These are phyloP conservation scores for Aspergillus hiratsukae DNA, from an alignment of 2,329 filamentous ascomycete genomes.

Conservation along the genomic window DNA sequence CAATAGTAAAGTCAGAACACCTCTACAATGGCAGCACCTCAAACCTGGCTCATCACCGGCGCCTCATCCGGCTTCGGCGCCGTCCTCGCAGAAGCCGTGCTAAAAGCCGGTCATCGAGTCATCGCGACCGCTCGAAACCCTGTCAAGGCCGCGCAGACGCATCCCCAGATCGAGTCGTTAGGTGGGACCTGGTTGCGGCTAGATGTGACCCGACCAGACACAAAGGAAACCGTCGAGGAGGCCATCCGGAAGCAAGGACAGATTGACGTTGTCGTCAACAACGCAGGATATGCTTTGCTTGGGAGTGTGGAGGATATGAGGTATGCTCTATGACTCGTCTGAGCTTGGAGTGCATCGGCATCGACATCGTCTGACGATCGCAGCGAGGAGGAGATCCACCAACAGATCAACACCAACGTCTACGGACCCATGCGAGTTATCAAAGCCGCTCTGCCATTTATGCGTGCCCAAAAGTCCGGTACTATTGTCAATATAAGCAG, in stretches of 20 bases:
- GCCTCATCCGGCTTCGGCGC: slow-evolving; percentile 51
- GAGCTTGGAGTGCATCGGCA: no score
- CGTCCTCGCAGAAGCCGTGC: slow-evolving; percentile 41
- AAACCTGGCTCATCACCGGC: slow-evolving; percentile 52
- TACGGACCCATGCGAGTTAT: slow-evolving; percentile 39
- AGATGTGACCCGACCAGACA: slow-evolving; percentile 10
- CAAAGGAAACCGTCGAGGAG: background rate
- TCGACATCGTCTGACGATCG: background rate
- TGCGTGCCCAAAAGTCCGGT: slow-evolving; percentile 32
- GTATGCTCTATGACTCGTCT: slow-evolving; percentile 2
- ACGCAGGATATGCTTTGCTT: slow-evolving; percentile 16
- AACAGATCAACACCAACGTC: slow-evolving; percentile 37
- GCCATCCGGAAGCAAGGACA: slow-evolving; percentile 5
- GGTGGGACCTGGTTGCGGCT: slow-evolving; percentile 8
- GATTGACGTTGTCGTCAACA: slow-evolving; percentile 13
- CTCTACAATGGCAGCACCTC: background rate
- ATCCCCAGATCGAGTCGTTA: slow-evolving; percentile 1
- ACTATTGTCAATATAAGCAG: slow-evolving; percentile 47
- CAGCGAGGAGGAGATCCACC: slow-evolving; percentile 15
- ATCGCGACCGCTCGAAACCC: slow-evolving; percentile 48
- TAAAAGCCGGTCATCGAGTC: slow-evolving; percentile 47
- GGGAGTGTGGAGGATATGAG: slow-evolving; percentile 19
- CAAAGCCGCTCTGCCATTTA: slow-evolving; percentile 34
- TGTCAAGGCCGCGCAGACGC: slow-evolving; percentile 11
- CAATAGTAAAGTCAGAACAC: background rate